phyloP scores from a whole-genome alignment of 768 basidiomycete genomes.

The Gyrodon lividus region DNA sequence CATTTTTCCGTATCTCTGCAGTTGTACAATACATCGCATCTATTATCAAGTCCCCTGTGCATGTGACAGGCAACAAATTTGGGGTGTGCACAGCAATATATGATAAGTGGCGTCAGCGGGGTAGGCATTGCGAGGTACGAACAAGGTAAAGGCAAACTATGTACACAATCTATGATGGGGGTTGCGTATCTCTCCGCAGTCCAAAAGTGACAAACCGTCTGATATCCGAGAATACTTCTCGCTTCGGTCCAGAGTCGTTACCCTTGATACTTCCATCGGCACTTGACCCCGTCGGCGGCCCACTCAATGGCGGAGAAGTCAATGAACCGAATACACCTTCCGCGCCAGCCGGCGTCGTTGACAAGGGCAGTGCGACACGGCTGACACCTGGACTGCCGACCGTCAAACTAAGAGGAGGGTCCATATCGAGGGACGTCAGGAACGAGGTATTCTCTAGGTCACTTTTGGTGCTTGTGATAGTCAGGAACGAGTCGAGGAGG shows the following conservation, averaged over 20 bases:
- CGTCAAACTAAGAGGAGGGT: slow-evolving; percentile 62
- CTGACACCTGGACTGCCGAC: slow-evolving; percentile 67
- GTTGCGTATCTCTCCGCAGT: slow-evolving; percentile 63
- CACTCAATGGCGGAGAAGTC: slow-evolving; percentile 58
- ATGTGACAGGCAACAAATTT: no score
- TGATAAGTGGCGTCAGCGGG: slow-evolving; percentile 8
- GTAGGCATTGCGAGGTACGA: not conserved
- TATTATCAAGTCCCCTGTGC: no score
- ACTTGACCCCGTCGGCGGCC: slow-evolving; percentile 63
- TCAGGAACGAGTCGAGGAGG: slow-evolving; percentile 88
- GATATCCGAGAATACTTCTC: slow-evolving; percentile 88
- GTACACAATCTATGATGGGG: slow-evolving; percentile 20
- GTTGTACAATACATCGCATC: slow-evolving; percentile 19
- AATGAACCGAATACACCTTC: slow-evolving; percentile 63
- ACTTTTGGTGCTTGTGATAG: slow-evolving; percentile 87
- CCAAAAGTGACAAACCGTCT: slow-evolving; percentile 89
- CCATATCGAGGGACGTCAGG: slow-evolving; percentile 94
- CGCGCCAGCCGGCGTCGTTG: slow-evolving; percentile 32
- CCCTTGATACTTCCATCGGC: slow-evolving; percentile 39
- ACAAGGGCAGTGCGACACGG: slow-evolving; percentile 52
- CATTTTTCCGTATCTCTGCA: slow-evolving; percentile 8
- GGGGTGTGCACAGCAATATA: not conserved
- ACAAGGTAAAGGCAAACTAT: not conserved
- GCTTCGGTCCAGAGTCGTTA: slow-evolving; percentile 47
- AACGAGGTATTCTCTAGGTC: slow-evolving; percentile 91